Base-by-base conservation (phyloP, 441 rosid species). In the Sinapis alba region DNA sequence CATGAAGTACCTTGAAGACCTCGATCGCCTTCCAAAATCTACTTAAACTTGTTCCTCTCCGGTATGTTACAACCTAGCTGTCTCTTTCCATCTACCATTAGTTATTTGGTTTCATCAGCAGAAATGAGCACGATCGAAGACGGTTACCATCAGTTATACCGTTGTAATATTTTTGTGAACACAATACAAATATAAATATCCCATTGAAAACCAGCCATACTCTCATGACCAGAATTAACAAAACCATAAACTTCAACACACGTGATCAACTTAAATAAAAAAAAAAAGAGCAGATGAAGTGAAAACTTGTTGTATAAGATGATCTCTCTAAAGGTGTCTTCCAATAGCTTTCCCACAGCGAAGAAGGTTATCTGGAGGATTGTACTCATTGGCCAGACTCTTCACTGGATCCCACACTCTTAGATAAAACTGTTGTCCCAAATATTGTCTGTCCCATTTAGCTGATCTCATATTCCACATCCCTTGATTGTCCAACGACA, bases 381-480 rank as follows among this genome's bases (percentile, higher is more conserved):
- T 73, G 27, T 94, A 92, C 79, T 94, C 98, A 71, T 88, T 92
- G 2, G 90, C 58, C 5, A 88, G 88, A 72, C 84, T 90, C n/a
- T 80, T 85, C 10, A 73, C 87, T 19, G 87, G 61, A 72, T 76
- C 81, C 90, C 90, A 90, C 10, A 94, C 98, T 65, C 86, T 83
- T n/a, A 94, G 86, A 78, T 94, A 94, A 74, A 91, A 87, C 68
- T 94, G 96, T 47, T 91, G 96, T 66, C 98, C 98, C 0, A 84
- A 86, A 75, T 89, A 90, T 43, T 87, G 96, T 76, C 88, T 86
- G 53, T 90, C 97, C 95, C 98, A 90, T 67, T 72, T 70, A 5
- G 97, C 90, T 0, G 98, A 94, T 81, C 97, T 84, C 86, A 92
- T 5, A 71, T 92, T 94, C 98, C 98, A 92, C 97, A 92, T 92